phyloP scores from a whole-genome alignment of 1,284 basidiomycete species.

The Cryptococcus hybrid region DNA sequence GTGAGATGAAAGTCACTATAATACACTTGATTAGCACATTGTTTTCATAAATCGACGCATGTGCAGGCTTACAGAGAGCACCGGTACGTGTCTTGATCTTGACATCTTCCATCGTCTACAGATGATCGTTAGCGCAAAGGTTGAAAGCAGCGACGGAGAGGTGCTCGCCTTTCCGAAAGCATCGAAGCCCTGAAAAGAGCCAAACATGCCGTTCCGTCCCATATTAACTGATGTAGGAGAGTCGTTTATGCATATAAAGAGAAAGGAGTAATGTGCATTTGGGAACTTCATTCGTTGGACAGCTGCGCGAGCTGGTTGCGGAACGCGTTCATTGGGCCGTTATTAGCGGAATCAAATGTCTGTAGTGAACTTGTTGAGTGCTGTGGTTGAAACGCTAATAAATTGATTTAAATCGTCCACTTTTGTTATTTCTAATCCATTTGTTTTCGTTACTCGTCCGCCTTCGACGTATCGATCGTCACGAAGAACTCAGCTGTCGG shows the following conservation, averaged over 20 bases:
- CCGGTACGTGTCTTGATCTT: conserved; percentile 95
- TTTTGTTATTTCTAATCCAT: no score
- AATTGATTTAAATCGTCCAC: no score
- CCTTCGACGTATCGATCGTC: no score
- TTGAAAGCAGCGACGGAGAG: neutral
- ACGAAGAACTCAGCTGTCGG: no score
- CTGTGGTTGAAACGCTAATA: no score
- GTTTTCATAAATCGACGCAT: neutral
- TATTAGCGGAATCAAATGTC: neutral
- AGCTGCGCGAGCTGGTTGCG: no score
- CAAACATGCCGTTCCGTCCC: conserved; percentile 50
- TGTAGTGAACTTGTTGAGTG: neutral
- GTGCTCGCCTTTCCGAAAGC: conserved; percentile 90
- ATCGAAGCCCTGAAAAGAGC: conserved; percentile 62
- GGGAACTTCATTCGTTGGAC: no score
- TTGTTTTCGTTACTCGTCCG: no score
- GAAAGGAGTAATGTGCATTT: no score
- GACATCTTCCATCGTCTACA: conserved; percentile 92
- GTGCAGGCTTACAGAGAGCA: conserved; percentile 67
- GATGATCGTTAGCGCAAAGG: neutral
- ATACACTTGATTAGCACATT: neutral
- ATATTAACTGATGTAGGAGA: conserved; percentile 14
- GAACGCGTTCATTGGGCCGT: neutral
- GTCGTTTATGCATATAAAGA: neutral
- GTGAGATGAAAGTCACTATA: conserved; percentile 86